These are phyloP conservation scores for Xylariaceae sp. DNA, from an alignment of 2,329 filamentous ascomycete species.

Conservation along the genomic window DNA sequence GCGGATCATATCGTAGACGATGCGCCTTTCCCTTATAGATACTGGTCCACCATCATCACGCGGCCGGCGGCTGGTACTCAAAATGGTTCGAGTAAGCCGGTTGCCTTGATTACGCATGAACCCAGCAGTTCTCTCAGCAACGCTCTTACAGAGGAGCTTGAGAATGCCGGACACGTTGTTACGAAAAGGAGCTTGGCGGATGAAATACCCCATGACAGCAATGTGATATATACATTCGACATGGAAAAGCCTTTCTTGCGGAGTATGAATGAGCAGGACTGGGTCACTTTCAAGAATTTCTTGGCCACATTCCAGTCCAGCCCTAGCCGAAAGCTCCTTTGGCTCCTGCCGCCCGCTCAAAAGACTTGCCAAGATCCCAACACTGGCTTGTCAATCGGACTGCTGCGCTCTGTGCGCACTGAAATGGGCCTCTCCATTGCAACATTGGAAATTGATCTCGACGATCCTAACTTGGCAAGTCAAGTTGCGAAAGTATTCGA, in stretches of 20 bases:
- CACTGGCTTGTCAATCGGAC: constrained; percentile 1
- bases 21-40: not conserved
- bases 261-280: not conserved
- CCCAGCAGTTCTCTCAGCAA: too few relatives aligned
- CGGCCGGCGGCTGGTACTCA: too few relatives aligned
- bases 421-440: constrained; percentile 25
- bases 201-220: not conserved
- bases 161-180: not conserved
- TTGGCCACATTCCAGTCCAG: not conserved
- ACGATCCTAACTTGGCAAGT: not conserved
- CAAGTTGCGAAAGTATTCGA: not conserved
- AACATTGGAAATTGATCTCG: constrained; percentile 5
- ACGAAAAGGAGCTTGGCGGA: not conserved
- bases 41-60: not conserved
- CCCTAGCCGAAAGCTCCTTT: constrained; percentile 5
- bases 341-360: not conserved
- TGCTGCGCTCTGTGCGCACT: constrained; percentile 24
- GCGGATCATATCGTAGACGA: not conserved
- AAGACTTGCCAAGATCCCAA: not conserved
- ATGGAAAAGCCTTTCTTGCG: not conserved
- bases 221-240: not conserved
- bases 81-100: too few relatives aligned
- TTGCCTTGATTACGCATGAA: too few relatives aligned
- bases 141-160: not conserved
- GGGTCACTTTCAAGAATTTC: not conserved